These are phyloP conservation scores for Lactarius hengduanensis DNA, from an alignment of 768 basidiomycete genomes.

Conservation along the genomic window DNA sequence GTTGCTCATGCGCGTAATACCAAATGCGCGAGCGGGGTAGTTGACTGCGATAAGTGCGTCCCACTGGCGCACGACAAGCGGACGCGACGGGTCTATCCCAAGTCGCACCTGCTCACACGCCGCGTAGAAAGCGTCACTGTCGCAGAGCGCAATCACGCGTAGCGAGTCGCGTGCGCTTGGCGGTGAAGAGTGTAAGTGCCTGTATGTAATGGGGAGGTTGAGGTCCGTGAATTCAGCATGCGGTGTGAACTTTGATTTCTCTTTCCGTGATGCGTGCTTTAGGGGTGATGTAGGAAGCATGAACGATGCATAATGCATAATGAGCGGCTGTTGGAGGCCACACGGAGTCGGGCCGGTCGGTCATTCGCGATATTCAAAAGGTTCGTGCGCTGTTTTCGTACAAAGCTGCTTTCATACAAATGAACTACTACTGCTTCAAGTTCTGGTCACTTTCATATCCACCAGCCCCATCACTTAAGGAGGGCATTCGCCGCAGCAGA, in stretches of 20 bases:
- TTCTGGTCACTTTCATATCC: not conserved
- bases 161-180: conserved; percentile 73
- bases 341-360: not conserved
- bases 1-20: conserved; percentile 90
- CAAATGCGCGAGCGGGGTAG: conserved; percentile 89
- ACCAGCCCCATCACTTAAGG: conserved; percentile 5
- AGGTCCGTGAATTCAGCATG: conserved; percentile 55
- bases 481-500: conserved; percentile 28
- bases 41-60: conserved; percentile 89
- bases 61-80: conserved; percentile 88
- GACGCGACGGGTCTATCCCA: conserved; percentile 55
- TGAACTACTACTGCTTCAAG: not conserved
- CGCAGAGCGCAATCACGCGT: conserved; percentile 85
- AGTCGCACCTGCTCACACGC: conserved; percentile 86
- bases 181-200: conserved; percentile 67
- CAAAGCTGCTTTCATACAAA: not conserved
- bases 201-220: conserved; percentile 70
- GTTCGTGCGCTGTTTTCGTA: not conserved
- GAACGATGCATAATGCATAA: not conserved
- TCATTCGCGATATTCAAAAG: not conserved
- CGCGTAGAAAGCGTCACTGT: conserved; percentile 84
- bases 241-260: conserved; percentile 18
- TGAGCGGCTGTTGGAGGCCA: not conserved
- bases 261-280: conserved; percentile 17
- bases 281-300: conserved; percentile 22